A percentile compares a stretch with the other conserved stretches of the same genome.
phyloP scores from a whole-genome alignment of 2,329 filamentous ascomycete genomes.

The Chalaropsis thielavioides region DNA sequence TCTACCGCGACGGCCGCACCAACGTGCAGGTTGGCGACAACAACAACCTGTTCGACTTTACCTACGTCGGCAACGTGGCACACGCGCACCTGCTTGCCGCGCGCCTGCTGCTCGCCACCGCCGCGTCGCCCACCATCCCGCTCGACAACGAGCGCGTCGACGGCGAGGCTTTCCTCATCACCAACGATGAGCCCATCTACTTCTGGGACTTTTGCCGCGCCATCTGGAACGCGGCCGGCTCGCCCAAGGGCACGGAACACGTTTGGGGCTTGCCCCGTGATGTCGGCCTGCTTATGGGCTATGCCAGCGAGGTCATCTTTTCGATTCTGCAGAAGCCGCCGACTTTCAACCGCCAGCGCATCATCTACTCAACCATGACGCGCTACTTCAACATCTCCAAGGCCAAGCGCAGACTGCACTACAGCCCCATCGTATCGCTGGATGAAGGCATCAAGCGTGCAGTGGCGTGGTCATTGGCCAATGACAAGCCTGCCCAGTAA shows the following conservation, averaged over 20 bases:
- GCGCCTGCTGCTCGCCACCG: conserved; percentile 46
- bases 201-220: conserved; percentile 80
- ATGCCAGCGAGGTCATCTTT: conserved; percentile 38
- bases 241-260: conserved; percentile 35
- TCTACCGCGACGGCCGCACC: conserved; percentile 53
- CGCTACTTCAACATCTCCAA: conserved; percentile 66
- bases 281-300: conserved; percentile 38
- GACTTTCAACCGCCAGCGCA: conserved; percentile 44
- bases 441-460: conserved; percentile 47
- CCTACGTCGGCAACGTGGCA: conserved; percentile 48
- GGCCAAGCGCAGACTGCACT: conserved; percentile 55
- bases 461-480: conserved; percentile 40
- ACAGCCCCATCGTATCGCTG: conserved; percentile 50
- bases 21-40: conserved; percentile 66
- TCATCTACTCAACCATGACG: conserved; percentile 58
- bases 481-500: conserved; percentile 20
- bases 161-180: conserved; percentile 80
- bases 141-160: conserved; percentile 61
- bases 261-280: conserved; percentile 42
- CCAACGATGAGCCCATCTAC: conserved; percentile 75
- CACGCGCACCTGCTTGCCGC: conserved; percentile 73
- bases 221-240: conserved; percentile 54
- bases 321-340: conserved; percentile 36
- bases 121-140: conserved; percentile 40
- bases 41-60: conserved; percentile 49